These are phyloP conservation scores for Diversispora epigaea DNA, from an alignment of 192 early-diverging fungal species.

Conservation along the genomic window DNA sequence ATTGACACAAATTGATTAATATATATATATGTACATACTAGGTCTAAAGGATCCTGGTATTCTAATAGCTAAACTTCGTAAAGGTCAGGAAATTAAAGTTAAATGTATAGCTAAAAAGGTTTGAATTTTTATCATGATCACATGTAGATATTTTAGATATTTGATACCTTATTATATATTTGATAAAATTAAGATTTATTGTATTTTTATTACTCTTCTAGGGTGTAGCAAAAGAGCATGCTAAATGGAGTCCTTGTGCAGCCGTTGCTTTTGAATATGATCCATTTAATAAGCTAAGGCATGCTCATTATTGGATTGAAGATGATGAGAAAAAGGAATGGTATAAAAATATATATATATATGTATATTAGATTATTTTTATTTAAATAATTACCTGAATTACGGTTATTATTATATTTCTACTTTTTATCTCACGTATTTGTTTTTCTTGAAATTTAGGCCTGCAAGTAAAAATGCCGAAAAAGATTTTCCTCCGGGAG, in stretches of 20 bases:
- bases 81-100: constrained; percentile 89
- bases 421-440: not conserved
- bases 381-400: not conserved
- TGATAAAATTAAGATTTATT: not conserved
- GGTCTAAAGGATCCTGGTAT: constrained; percentile 71
- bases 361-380: no score
- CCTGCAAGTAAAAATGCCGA: constrained; percentile 64
- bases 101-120: constrained; percentile 92
- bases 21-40: not conserved
- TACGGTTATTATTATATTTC: not conserved
- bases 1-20: constrained; percentile 33
- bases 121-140: not conserved
- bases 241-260: constrained; percentile 93
- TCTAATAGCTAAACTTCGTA: constrained; percentile 82
- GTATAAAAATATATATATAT: constrained; percentile 44
- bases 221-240: constrained; percentile 95
- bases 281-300: constrained; percentile 89
- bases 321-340: constrained; percentile 82
- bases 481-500: constrained; percentile 55
- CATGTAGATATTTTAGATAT: not conserved
- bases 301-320: constrained; percentile 93
- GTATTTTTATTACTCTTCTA: constrained; percentile 10
- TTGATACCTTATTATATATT: not conserved
- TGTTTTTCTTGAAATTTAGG: constrained; percentile 30
- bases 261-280: constrained; percentile 96